phyloP scores from a whole-genome alignment of 257 asterid species.

The Petunia axillaris region DNA sequence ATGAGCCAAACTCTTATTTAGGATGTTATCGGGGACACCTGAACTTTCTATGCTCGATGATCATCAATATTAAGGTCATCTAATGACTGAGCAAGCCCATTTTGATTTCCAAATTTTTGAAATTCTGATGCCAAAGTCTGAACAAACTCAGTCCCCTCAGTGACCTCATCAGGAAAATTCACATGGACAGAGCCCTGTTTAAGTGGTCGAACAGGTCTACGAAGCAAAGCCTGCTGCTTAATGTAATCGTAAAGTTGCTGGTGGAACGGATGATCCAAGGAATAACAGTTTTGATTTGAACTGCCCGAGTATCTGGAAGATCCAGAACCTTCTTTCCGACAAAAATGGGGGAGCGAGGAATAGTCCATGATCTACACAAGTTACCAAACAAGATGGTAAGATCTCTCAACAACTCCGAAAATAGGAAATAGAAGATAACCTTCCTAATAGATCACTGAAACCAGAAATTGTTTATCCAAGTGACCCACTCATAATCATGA shows the following conservation, averaged over 20 bases:
- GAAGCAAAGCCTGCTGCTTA: slow-evolving; percentile 50
- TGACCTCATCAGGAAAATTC: slow-evolving; percentile 60
- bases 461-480: slow-evolving; percentile 21
- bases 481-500: not conserved
- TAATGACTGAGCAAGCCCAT: slow-evolving; percentile 39
- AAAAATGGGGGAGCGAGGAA: slow-evolving; percentile 77
- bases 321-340: slow-evolving; percentile 62
- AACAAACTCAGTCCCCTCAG: slow-evolving; percentile 57
- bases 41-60: slow-evolving; percentile 32
- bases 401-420: slow-evolving; percentile 10
- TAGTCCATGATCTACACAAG: slow-evolving; percentile 70
- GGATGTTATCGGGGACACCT: slow-evolving; percentile 31
- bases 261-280: slow-evolving; percentile 77
- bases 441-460: not conserved
- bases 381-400: slow-evolving; percentile 4
- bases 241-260: slow-evolving; percentile 63
- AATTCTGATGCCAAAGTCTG: slow-evolving; percentile 64
- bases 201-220: slow-evolving; percentile 35
- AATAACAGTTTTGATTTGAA: slow-evolving; percentile 49
- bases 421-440: not conserved
- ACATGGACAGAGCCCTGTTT: slow-evolving; percentile 76
- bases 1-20: slow-evolving; percentile 15
- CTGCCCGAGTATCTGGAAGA: slow-evolving; percentile 48
- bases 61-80: slow-evolving; percentile 44
- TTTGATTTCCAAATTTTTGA: slow-evolving; percentile 46